Conservation (phyloP, 805 yeast genomes). For the Gaillardinia entomophila region DNA sequence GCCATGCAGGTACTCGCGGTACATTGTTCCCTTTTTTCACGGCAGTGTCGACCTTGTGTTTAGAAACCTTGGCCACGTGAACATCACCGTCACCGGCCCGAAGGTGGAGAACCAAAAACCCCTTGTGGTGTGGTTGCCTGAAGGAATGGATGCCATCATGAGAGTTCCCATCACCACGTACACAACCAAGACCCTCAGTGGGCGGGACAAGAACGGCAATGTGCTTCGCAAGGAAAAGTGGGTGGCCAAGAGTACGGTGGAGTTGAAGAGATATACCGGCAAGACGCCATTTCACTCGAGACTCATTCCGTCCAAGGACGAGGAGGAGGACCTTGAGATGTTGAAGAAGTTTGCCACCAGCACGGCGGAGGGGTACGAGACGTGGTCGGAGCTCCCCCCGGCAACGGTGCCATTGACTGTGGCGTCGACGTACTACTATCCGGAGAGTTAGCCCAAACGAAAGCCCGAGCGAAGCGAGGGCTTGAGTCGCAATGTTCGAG, state of each 20-base stretch:
- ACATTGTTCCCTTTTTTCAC: constrained; percentile 62
- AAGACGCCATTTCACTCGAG: constrained; percentile 9
- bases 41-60: constrained; percentile 64
- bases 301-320: background rate
- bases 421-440: too few relatives aligned
- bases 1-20: constrained; percentile 10
- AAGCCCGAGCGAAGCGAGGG: too few relatives aligned
- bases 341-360: too few relatives aligned
- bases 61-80: constrained; percentile 58
- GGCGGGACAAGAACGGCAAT: constrained; percentile 17
- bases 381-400: too few relatives aligned
- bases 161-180: constrained; percentile 47
- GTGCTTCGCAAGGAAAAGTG: constrained; percentile 15
- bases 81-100: constrained; percentile 54
- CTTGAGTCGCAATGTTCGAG: too few relatives aligned
- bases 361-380: too few relatives aligned
- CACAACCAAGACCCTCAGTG: constrained; percentile 31
- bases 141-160: constrained; percentile 47
- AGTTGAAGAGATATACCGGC: constrained; percentile 12
- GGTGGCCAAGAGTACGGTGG: constrained; percentile 12
- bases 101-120: constrained; percentile 18
- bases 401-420: too few relatives aligned
- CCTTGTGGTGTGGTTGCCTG: constrained; percentile 44
- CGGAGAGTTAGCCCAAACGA: too few relatives aligned
- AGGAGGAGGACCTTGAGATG: background rate